Evolutionary conservation across 257 asterid species (phyloP).

Genomic region (Solanum infundibuliforme): DNA sequence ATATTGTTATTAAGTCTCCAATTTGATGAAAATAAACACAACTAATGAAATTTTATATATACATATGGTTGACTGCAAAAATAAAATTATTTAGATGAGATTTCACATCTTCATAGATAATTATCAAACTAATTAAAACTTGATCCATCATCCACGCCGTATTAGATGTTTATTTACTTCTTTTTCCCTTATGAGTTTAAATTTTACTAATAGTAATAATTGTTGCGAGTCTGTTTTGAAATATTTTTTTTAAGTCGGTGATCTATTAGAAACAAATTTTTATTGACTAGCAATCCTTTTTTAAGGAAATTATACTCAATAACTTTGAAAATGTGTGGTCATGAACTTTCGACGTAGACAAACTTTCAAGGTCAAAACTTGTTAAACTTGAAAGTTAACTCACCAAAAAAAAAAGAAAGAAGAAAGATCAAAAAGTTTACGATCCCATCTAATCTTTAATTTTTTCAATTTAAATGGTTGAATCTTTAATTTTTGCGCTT

Average conservation of each 20-base stretch:
- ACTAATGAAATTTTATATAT: not conserved
- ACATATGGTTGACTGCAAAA: not conserved
- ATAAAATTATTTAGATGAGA: not conserved
- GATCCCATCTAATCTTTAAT: not conserved
- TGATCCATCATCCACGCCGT: not conserved
- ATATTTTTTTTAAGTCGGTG: no score
- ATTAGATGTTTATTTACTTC: not conserved
- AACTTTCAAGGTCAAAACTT: not conserved
- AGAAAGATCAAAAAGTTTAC: not conserved
- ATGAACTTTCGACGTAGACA: not conserved
- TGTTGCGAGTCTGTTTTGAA: not conserved
- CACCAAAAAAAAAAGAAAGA: not conserved
- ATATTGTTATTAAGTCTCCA: not conserved
- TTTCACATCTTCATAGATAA: not conserved
- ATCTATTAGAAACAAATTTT: no score
- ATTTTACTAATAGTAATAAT: not conserved
- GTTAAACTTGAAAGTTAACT: not conserved
- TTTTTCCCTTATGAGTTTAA: not conserved
- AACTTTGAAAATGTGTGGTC: no score
- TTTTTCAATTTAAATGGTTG: no score
- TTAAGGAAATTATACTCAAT: not conserved
- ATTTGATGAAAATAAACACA: not conserved
- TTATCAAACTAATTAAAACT: not conserved
- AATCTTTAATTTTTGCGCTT: not conserved
- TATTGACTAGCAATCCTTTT: accelerated